Base-by-base conservation (phyloP, 306 rosid species). In the Dalbergia oliveri region DNA sequence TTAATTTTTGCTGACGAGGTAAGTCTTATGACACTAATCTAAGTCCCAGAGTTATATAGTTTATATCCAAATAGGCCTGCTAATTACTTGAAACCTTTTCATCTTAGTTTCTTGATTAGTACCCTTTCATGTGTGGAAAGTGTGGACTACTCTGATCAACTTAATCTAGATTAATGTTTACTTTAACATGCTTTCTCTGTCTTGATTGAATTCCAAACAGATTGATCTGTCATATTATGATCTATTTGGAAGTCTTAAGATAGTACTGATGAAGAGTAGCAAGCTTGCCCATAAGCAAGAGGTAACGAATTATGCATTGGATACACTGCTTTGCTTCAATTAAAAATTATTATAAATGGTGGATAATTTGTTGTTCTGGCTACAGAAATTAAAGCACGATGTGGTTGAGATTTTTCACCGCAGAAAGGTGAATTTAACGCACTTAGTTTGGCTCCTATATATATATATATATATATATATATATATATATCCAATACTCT, bases 151-250 rank as follows among this genome's bases (percentile, higher is more conserved):
- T 43, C 47, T 43, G 47, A 43, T 43, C 9, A 7, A 43, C 47
- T 43, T 37, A 37, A 37, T 37, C 41, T 37, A 37, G 31, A 63
- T 39, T 56, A 56, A 37, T 78, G 7, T 58, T 66, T 73, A 58
- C 39, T 61, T 57, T 47, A 58, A 53, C 54, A 63, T 54, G 74
- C 9, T 15, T 69, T 56, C 72, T 65, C 26, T 15, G 47, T 41
- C 54, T 47, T 71, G 31, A 60, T 73, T 73, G 5, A 69, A 71
- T 83, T 54, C 35, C 62, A 78, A 85, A 80, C 94, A 94, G 97
- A 87, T 94, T 78, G 98, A 94, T 88, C 83, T 94, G 67, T 86
- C 94, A 64, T 94, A 92, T 87, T 92, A 88, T 84, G 90, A 92
- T 80, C 82, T 91, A 21, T 92, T 84, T 88, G 98, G 98, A 79